phyloP scores from a whole-genome alignment of 2,329 filamentous ascomycete species.

The Penicillium sp. region DNA sequence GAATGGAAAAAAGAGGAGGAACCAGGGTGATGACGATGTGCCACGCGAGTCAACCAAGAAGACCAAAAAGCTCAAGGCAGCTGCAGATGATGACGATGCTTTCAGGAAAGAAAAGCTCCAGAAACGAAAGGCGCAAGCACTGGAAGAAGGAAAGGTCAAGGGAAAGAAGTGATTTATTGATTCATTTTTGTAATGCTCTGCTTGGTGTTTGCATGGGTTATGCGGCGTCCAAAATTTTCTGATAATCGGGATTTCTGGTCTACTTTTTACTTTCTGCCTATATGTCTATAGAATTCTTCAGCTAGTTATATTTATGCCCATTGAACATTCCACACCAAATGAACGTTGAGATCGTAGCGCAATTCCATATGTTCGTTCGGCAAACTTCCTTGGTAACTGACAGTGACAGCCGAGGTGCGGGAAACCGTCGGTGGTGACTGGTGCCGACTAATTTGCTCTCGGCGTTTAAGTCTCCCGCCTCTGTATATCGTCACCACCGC shows the following conservation, averaged over 20 bases:
- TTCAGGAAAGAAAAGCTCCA: conserved; percentile 47
- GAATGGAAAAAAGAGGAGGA: conserved; percentile 56
- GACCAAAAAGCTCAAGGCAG: conserved; percentile 37
- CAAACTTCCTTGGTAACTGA: neutral
- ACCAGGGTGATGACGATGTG: conserved; percentile 28
- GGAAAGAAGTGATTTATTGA: conserved; percentile 28
- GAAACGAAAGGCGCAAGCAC: conserved; percentile 47
- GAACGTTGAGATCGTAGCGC: neutral
- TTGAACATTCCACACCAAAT: neutral
- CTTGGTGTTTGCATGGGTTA: conserved; percentile 21
- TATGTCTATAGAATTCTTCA: neutral
- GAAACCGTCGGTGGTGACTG: conserved; percentile 6
- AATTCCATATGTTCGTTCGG: neutral
- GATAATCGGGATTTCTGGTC: conserved; percentile 1
- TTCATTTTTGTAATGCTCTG: conserved; percentile 19
- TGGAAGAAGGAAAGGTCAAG: conserved; percentile 39
- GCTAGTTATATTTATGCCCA: neutral
- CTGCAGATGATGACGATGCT: conserved; percentile 37
- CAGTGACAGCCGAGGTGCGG: conserved; percentile 7
- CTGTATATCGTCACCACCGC: conserved; percentile 4
- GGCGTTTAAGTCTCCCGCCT: neutral
- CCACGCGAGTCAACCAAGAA: conserved; percentile 32
- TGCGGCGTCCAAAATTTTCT: conserved; percentile 20
- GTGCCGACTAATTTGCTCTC: neutral
- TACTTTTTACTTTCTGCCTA: neutral